A percentile compares a stretch with the other conserved stretches of the same genome.
Conservation (phyloP, 2,329 filamentous ascomycete genomes). For the Cladosporium sp. region DNA sequence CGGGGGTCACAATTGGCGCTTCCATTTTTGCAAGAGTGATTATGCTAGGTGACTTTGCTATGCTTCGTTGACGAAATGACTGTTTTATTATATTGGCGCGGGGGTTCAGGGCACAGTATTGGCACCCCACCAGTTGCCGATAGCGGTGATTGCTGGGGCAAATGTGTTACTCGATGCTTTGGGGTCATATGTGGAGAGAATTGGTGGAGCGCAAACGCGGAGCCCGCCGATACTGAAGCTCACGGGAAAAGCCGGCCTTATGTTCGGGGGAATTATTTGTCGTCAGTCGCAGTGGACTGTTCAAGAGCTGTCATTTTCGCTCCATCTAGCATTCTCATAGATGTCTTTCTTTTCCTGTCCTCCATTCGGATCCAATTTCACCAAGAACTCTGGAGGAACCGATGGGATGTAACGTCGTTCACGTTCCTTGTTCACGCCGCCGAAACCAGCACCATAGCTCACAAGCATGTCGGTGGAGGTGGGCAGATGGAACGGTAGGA, state of each 20-base stretch:
- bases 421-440: slow-evolving; percentile 82
- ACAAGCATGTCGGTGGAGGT: slow-evolving; percentile 97
- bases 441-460: slow-evolving; percentile 90
- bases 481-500: slow-evolving; percentile 91
- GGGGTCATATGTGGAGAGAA: background rate
- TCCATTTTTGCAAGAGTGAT: slow-evolving; percentile 17
- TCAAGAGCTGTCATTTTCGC: slow-evolving; percentile 23
- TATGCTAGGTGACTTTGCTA: slow-evolving; percentile 2
- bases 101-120: slow-evolving; percentile 17
- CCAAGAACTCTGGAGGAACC: slow-evolving; percentile 86
- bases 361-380: slow-evolving; percentile 65
- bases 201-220: background rate
- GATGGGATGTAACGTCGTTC: slow-evolving; percentile 95
- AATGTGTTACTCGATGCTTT: slow-evolving; percentile 5
- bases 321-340: slow-evolving; percentile 31
- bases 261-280: background rate
- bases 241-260: slow-evolving; percentile 9
- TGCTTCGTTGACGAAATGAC: background rate
- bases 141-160: background rate
- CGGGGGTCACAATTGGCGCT: slow-evolving; percentile 28
- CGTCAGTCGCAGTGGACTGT: background rate
- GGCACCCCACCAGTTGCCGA: slow-evolving; percentile 1
- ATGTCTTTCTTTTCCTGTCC: slow-evolving; percentile 18
- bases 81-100: slow-evolving; percentile 9
- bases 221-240: slow-evolving; percentile 9